Evolutionary conservation across 345 rosid genomes (phyloP).

Genomic region (Luvunga scandens): DNA sequence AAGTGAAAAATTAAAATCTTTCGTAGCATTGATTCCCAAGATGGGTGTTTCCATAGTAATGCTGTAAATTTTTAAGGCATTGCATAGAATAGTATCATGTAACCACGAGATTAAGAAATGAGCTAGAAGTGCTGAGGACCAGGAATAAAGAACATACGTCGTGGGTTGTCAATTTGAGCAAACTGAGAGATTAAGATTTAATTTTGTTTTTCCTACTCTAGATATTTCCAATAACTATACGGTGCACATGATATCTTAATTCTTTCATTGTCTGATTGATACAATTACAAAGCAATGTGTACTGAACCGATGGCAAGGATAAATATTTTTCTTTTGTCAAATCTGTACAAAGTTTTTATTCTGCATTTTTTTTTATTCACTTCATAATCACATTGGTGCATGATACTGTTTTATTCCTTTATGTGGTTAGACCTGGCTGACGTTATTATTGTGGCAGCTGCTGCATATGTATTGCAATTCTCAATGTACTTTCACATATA

Average conservation of each 20-base stretch:
- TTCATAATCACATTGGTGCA: slow-evolving; percentile 4
- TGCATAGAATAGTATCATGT: too few species aligned
- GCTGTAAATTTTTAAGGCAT: neutral
- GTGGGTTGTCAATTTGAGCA: neutral
- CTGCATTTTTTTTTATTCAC: neutral
- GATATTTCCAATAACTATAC: neutral
- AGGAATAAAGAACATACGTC: too few species aligned
- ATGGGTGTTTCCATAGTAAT: neutral
- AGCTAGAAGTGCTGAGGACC: too few species aligned
- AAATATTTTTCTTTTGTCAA: neutral
- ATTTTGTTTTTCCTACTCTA: neutral
- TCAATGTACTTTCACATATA: neutral
- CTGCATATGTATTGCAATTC: neutral
- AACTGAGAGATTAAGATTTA: neutral
- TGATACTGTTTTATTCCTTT: slow-evolving; percentile 2
- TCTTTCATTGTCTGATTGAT: neutral
- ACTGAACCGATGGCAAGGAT: neutral
- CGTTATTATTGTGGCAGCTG: neutral
- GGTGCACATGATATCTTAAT: neutral
- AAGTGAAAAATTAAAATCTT: neutral
- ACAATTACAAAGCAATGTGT: neutral
- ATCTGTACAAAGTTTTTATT: neutral
- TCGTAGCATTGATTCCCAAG: neutral
- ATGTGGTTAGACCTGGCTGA: neutral
- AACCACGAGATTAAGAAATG: too few species aligned